Evolutionary conservation across 768 basidiomycete genomes (phyloP).

Genomic region (Phylloporus arenicola): DNA sequence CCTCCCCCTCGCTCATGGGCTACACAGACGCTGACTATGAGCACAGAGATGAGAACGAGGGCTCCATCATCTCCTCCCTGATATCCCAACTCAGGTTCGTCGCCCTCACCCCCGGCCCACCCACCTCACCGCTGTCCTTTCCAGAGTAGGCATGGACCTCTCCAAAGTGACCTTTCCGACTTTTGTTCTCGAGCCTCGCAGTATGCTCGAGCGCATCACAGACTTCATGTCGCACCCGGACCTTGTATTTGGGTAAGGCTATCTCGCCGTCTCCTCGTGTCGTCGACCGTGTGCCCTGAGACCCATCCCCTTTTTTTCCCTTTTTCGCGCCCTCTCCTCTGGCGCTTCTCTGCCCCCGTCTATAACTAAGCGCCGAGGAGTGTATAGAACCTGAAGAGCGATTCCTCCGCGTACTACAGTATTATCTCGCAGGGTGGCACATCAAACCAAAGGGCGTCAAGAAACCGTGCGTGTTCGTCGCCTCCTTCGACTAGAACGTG

Average conservation of each 20-base stretch:
- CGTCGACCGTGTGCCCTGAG: slow-evolving; percentile 18
- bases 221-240: slow-evolving; percentile 99
- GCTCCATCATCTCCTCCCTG: slow-evolving; percentile 79
- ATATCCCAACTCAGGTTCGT: slow-evolving; percentile 84
- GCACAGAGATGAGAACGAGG: slow-evolving; percentile 84
- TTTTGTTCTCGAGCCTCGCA: slow-evolving; percentile 94
- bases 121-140: background rate
- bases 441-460: slow-evolving; percentile 99
- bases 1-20: slow-evolving; percentile 21
- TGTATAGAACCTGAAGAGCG: slow-evolving; percentile 81
- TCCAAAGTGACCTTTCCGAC: slow-evolving; percentile 90
- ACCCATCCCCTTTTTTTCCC: slow-evolving; percentile 5
- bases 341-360: background rate
- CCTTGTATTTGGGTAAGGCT: slow-evolving; percentile 84
- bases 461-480: slow-evolving; percentile 74
- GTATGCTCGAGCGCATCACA: slow-evolving; percentile 96
- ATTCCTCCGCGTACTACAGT: slow-evolving; percentile 85
- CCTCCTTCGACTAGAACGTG: background rate
- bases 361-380: slow-evolving; percentile 62
- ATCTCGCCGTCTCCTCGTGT: slow-evolving; percentile 10
- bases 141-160: slow-evolving; percentile 94
- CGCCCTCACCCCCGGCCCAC: background rate
- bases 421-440: slow-evolving; percentile 99
- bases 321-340: background rate
- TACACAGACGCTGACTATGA: slow-evolving; percentile 32